Percentiles rank a stretch among this genome's conserved stretches.
These are phyloP conservation scores for Syncephalastrum monosporum DNA, from an alignment of 371 early-diverging fungal species.

Conservation along the genomic window DNA sequence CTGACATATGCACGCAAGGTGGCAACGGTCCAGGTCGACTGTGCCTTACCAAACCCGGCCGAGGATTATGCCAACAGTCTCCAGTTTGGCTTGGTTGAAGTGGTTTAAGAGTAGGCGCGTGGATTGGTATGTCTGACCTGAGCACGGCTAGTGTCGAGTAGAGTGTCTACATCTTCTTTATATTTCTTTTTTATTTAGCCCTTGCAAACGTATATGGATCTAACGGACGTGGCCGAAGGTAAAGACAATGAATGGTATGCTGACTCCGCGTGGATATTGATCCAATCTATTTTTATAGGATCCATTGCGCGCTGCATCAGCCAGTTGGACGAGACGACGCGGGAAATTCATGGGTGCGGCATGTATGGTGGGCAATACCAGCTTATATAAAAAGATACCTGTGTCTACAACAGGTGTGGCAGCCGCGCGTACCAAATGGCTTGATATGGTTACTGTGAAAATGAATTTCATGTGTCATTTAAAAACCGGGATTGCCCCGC, in stretches of 20 bases:
- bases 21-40: conserved; percentile 72
- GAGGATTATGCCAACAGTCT: conserved; percentile 59
- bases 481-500: neutral
- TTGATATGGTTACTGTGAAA: no score
- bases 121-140: conserved; percentile 61
- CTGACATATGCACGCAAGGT: conserved; percentile 67
- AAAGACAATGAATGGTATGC: neutral
- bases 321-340: conserved; percentile 95
- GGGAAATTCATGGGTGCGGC: conserved; percentile 95
- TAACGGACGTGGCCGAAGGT: conserved; percentile 95
- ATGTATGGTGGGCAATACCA: conserved; percentile 91
- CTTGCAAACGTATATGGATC: conserved; percentile 93
- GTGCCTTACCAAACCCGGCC: conserved; percentile 60
- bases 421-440: no score
- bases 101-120: conserved; percentile 98
- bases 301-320: conserved; percentile 97
- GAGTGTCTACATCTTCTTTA: no score
- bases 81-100: conserved; percentile 92
- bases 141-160: neutral
- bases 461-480: neutral
- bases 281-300: conserved; percentile 34
- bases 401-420: no score
- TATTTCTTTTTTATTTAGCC: conserved; percentile 34
- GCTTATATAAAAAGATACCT: conserved; percentile 75
- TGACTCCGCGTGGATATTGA: conserved; percentile 1